Evolutionary conservation across 805 yeast species (phyloP).

Genomic region (Schwanniomyces sp.): DNA sequence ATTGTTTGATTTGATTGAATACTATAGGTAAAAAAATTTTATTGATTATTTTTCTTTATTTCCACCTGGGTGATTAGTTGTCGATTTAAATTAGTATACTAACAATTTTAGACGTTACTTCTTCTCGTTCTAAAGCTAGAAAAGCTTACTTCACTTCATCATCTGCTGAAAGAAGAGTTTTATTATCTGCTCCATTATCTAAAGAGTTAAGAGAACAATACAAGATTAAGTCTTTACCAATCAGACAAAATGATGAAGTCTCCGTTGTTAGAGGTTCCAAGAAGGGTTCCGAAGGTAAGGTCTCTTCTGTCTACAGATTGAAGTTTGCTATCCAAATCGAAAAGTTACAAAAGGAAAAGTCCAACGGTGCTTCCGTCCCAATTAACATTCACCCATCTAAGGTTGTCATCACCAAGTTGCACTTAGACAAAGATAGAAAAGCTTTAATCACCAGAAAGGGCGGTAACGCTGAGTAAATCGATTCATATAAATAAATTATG

Average conservation of each 20-base stretch:
- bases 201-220: constrained; percentile 98
- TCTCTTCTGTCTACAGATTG: constrained; percentile 98
- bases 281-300: constrained; percentile 99
- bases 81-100: constrained; percentile 17
- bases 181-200: constrained; percentile 98
- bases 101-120: constrained; percentile 82
- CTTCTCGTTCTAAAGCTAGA: constrained; percentile 99
- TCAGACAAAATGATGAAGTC: constrained; percentile 97
- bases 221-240: constrained; percentile 93
- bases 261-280: constrained; percentile 96
- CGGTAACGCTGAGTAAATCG: constrained; percentile 85
- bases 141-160: constrained; percentile 99
- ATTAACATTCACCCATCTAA: constrained; percentile 97
- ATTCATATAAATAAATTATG: constrained; percentile 10
- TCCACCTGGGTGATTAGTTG: neutral
- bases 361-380: constrained; percentile 96
- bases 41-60: neutral
- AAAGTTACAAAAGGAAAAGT: constrained; percentile 96
- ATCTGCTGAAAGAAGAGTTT: constrained; percentile 89
- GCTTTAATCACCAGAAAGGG: constrained; percentile 97
- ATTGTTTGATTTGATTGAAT: neutral
- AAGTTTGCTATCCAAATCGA: constrained; percentile 95
- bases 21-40: neutral
- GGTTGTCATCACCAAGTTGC: constrained; percentile 97
- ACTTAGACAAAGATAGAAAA: constrained; percentile 99